Conservation (phyloP, 768 basidiomycete genomes). For the Amanita pseudoporphyria region DNA sequence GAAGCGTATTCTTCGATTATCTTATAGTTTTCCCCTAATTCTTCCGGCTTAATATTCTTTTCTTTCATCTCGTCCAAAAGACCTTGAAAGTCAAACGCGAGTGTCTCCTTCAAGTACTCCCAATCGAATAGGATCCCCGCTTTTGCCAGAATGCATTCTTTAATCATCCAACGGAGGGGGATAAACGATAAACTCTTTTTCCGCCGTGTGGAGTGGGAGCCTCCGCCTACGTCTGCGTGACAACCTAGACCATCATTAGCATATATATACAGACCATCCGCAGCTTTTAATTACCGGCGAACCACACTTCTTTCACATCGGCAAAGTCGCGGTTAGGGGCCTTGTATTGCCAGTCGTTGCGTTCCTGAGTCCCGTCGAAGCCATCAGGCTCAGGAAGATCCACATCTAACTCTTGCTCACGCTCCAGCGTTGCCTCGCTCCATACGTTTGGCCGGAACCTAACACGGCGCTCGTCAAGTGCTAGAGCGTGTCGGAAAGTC, state of each 20-base stretch:
- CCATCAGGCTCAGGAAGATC: not conserved
- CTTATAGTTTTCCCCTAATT: not conserved
- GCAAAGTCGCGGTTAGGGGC: not conserved
- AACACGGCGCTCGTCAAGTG: slow-evolving; percentile 3
- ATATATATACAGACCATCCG: slow-evolving; percentile 13
- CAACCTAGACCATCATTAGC: not conserved
- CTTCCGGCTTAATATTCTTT: not conserved
- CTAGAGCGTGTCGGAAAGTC: slow-evolving; percentile 2
- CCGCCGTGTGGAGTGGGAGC: slow-evolving; percentile 28
- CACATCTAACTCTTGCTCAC: not conserved
- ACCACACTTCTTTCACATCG: slow-evolving; percentile 7
- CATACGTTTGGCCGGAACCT: not conserved
- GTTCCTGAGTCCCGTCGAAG: not conserved
- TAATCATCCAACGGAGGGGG: slow-evolving; percentile 61
- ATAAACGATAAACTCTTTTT: slow-evolving; percentile 38
- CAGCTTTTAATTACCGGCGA: slow-evolving; percentile 15
- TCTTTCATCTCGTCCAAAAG: slow-evolving; percentile 2
- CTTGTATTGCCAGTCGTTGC: not conserved
- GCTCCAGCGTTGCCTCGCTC: not conserved
- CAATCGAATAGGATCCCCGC: slow-evolving; percentile 61
- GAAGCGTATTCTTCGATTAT: slow-evolving; percentile 3
- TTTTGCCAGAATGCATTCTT: slow-evolving; percentile 50
- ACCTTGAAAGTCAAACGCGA: slow-evolving; percentile 13
- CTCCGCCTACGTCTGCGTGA: slow-evolving; percentile 32
- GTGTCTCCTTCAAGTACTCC: too few species aligned